These are phyloP conservation scores for Leptoxyphium fumago DNA, from an alignment of 2,329 filamentous ascomycete species.

Conservation along the genomic window DNA sequence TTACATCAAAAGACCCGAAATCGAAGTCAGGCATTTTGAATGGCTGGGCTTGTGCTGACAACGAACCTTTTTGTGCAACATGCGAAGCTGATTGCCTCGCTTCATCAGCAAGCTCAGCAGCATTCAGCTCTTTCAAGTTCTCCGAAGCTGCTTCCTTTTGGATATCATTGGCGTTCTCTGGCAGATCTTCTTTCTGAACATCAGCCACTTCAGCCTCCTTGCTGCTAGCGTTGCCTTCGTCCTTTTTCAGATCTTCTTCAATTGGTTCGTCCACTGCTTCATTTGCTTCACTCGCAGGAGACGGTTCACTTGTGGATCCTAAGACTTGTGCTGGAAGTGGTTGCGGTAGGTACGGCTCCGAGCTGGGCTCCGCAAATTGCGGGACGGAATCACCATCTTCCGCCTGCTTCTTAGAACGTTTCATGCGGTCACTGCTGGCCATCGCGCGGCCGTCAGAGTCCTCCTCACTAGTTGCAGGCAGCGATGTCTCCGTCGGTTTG, in stretches of 20 bases:
- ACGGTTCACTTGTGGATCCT: constrained; percentile 2
- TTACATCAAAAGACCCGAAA: background rate
- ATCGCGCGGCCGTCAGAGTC: constrained; percentile 46
- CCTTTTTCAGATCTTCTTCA: background rate
- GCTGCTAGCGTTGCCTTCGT: background rate
- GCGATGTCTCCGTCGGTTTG: constrained; percentile 23
- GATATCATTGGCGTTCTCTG: background rate
- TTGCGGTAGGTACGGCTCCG: constrained; percentile 9
- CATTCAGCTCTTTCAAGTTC: background rate
- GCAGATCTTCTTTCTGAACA: background rate
- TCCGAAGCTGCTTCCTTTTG: no score
- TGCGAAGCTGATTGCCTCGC: background rate
- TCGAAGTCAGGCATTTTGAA: constrained; percentile 36
- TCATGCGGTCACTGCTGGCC: constrained; percentile 55
- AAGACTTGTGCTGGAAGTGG: constrained; percentile 10
- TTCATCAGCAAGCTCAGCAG: background rate
- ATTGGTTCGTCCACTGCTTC: background rate
- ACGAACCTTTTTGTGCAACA: constrained; percentile 26
- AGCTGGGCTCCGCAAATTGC: constrained; percentile 47
- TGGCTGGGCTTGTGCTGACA: constrained; percentile 57
- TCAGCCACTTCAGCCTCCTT: background rate
- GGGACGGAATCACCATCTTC: constrained; percentile 60
- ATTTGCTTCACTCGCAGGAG: background rate
- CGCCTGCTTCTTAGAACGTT: constrained; percentile 53
- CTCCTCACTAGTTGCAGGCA: constrained; percentile 27